Evolutionary conservation across 768 basidiomycete species (phyloP).

Genomic region (Lactarius sp.): DNA sequence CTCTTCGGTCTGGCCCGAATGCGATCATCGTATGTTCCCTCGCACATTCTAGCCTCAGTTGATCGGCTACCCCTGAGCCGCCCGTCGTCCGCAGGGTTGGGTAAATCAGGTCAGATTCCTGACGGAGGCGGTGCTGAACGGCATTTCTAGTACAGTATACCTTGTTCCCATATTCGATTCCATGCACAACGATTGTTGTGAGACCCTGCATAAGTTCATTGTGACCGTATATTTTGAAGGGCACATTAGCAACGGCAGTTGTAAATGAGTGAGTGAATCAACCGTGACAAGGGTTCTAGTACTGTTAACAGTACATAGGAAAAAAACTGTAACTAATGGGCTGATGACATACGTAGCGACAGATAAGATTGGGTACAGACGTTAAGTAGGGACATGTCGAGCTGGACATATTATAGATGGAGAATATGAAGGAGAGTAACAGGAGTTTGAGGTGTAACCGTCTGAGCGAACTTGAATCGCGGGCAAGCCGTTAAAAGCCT

Average conservation of each 20-base stretch:
- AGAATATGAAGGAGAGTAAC: slow-evolving; percentile 37
- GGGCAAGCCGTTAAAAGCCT: slow-evolving; percentile 66
- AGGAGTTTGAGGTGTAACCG: neutral
- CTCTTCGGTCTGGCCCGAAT: too few species aligned
- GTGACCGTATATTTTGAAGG: neutral
- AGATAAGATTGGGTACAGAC: neutral
- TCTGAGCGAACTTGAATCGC: slow-evolving; percentile 57
- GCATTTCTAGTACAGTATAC: neutral
- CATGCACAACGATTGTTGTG: neutral
- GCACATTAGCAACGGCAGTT: neutral
- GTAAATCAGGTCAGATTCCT: neutral
- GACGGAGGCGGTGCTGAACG: neutral
- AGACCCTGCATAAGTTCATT: neutral
- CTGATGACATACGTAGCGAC: neutral
- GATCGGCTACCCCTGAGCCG: neutral
- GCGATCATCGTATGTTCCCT: too few species aligned
- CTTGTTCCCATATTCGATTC: neutral
- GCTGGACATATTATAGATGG: slow-evolving; percentile 36
- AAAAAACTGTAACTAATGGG: neutral
- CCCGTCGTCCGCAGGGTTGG: neutral
- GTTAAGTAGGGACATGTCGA: slow-evolving; percentile 31
- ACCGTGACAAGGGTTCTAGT: neutral
- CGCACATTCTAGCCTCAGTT: too few species aligned
- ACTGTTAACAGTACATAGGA: neutral
- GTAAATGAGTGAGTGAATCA: neutral